Evolutionary conservation across 2,329 filamentous ascomycete species (phyloP), one percentile per base, ranked within the genome.

Genomic region (Geoglossum cookeanum): DNA sequence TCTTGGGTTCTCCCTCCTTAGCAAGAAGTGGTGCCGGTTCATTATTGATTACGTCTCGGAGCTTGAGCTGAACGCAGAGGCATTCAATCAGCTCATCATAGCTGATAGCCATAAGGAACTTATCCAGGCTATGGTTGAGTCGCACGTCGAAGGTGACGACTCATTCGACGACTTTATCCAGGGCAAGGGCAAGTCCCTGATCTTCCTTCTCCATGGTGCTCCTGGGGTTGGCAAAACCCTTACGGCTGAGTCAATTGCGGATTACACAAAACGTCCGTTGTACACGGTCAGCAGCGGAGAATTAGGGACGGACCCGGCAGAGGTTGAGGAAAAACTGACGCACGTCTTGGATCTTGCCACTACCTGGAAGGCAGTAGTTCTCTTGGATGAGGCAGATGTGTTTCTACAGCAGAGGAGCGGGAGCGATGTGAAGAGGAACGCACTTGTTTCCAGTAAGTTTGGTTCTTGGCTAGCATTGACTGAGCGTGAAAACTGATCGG

Each of bases 81-180:
- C 89, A 0, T 95, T 92, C 69, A 79, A 85, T 53, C 89, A 84
- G 0, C 74, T 95, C 35, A 87, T 95, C 0, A 74, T 95, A 0
- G 77, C 78, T 0, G 68, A 71, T 13, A 76, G 76, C 58, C 78
- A 82, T 63, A 84, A 84, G 65, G 74, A 75, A 33, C 79, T 87
- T 55, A 84, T 94, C 61, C 85, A 83, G 66, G 87, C 88, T 1
- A 77, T 94, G 0, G 88, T 94, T 1, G 83, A 86, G 83, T 0
- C 87, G 94, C 70, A 89, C 87, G 61, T 90, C 87, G 68, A 33
- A 17, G 30, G 42, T 9, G 42, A 45, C 22, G 42, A 45, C 42
- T 45, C 42, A 45, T 75, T 76, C 60, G 74, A 76, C 62, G 74
- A 78, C 60, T 66, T 77, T 17, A 72, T 78, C 30, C 68, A 72